Evolutionary conservation across 2,329 filamentous ascomycete genomes (phyloP).

Genomic region (Pseudogymnoascus sp.): DNA sequence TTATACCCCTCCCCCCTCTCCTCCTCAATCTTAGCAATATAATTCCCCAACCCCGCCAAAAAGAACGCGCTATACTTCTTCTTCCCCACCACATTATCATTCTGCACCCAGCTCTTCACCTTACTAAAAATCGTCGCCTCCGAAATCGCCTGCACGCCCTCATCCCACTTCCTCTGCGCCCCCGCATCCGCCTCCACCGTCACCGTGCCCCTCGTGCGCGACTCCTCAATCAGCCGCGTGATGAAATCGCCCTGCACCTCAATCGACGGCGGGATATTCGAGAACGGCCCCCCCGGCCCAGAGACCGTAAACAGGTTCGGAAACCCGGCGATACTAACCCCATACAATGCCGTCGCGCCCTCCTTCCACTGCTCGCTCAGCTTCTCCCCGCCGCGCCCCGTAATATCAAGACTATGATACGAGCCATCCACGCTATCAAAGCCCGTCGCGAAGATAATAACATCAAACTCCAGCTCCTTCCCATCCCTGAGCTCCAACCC

Average conservation of each 20-base stretch:
- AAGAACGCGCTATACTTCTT: neutral
- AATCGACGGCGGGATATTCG: constrained; percentile 35
- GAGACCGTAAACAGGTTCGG: constrained; percentile 43
- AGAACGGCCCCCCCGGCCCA: constrained; percentile 35
- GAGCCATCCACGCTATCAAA: constrained; percentile 32
- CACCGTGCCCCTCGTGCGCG: constrained; percentile 25
- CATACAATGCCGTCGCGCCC: constrained; percentile 31
- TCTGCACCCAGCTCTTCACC: neutral
- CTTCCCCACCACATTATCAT: constrained; percentile 1
- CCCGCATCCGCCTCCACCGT: constrained; percentile 28
- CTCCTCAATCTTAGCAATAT: neutral
- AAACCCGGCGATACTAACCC: constrained; percentile 35
- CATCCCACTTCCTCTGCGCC: constrained; percentile 29
- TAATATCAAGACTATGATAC: constrained; percentile 28
- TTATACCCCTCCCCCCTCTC: neutral
- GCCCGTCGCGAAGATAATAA: constrained; percentile 32
- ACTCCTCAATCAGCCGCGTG: constrained; percentile 26
- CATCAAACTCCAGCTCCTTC: constrained; percentile 24
- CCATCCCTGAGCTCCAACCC: constrained; percentile 31
- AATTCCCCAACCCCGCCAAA: neutral
- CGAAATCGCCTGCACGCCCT: neutral
- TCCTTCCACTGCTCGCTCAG: constrained; percentile 30
- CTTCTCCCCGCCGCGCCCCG: constrained; percentile 23
- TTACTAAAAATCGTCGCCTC: neutral
- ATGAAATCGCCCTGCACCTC: constrained; percentile 37